Conservation (phyloP, 495 filamentous ascomycete genomes). For the Penicillium canescens region DNA sequence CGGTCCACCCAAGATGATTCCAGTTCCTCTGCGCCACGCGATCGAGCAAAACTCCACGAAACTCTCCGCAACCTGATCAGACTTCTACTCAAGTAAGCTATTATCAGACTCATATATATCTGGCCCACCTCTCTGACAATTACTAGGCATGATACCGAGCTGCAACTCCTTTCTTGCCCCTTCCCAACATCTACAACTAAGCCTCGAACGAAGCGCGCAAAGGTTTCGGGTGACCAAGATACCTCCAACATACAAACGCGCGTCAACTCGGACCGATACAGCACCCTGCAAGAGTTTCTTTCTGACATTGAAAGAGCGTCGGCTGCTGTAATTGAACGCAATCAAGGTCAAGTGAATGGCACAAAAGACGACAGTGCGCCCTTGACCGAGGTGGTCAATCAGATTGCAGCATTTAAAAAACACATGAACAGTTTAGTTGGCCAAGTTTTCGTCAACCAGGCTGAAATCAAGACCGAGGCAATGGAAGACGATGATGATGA, state of each 20-base stretch:
- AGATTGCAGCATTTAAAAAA: conserved; percentile 49
- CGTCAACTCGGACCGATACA: conserved; percentile 44
- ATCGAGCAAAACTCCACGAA: conserved; percentile 41
- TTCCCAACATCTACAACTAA: conserved; percentile 43
- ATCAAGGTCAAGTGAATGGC: conserved; percentile 36
- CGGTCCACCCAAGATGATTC: conserved; percentile 44
- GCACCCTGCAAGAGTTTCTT: conserved; percentile 47
- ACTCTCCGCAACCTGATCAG: conserved; percentile 41
- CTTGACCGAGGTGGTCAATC: conserved; percentile 40
- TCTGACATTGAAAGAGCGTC: conserved; percentile 53
- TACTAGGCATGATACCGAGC: conserved; percentile 42
- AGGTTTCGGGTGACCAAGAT: conserved; percentile 43
- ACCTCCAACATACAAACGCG: conserved; percentile 39
- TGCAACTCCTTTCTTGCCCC: conserved; percentile 43
- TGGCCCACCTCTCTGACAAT: conserved; percentile 17
- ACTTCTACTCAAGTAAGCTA: conserved; percentile 38
- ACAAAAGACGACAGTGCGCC: conserved; percentile 33
- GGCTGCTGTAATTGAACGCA: conserved; percentile 42
- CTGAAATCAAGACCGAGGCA: conserved; percentile 42
- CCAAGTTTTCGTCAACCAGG: conserved; percentile 37
- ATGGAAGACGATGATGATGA: conserved; percentile 40
- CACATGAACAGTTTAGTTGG: conserved; percentile 49
- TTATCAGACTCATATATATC: background rate
- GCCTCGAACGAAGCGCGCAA: conserved; percentile 50
- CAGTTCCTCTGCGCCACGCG: conserved; percentile 26